Percentiles rank a stretch among this genome's conserved stretches.
These are phyloP conservation scores for Trichoderma semiorbis DNA, from an alignment of 2,329 filamentous ascomycete genomes.

Conservation along the genomic window DNA sequence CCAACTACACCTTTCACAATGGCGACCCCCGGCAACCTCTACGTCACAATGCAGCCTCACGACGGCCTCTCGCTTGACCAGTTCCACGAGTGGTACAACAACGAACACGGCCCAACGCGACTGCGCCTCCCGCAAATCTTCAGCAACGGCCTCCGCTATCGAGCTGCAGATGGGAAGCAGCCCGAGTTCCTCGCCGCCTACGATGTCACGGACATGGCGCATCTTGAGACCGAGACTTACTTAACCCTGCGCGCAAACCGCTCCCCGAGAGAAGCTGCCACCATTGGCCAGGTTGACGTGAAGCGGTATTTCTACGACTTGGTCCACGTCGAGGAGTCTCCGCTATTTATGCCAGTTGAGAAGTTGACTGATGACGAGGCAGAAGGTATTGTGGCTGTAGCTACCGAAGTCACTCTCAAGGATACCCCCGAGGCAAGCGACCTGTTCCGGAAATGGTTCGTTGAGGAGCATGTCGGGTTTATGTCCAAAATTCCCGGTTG, in stretches of 20 bases:
- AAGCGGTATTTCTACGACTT: conserved; percentile 69
- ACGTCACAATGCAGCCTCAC: conserved; percentile 81
- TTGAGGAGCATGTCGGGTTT: conserved; percentile 70
- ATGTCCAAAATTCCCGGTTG: conserved; percentile 74
- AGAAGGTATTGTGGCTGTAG: conserved; percentile 58
- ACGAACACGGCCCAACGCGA: conserved; percentile 81
- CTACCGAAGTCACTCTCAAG: conserved; percentile 56
- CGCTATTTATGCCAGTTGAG: conserved; percentile 59
- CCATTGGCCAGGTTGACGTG: conserved; percentile 59
- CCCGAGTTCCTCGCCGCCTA: conserved; percentile 78
- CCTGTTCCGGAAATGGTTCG: conserved; percentile 65
- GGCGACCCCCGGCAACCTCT: conserved; percentile 65
- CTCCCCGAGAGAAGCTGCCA: conserved; percentile 51
- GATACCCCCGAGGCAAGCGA: conserved; percentile 47
- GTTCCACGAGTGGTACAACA: conserved; percentile 94
- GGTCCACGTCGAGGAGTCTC: conserved; percentile 52
- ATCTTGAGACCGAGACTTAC: conserved; percentile 69
- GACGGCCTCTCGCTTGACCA: conserved; percentile 60
- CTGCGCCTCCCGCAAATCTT: conserved; percentile 72
- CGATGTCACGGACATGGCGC: conserved; percentile 72
- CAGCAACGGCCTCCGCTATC: conserved; percentile 75
- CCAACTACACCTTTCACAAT: conserved; percentile 24
- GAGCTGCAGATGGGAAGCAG: conserved; percentile 56
- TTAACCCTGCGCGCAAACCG: conserved; percentile 58
- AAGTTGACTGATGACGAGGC: conserved; percentile 56